Evolutionary conservation across 306 rosid genomes (phyloP), one percentile per base, ranked within the genome.

Genomic region (Cucumis melo): DNA sequence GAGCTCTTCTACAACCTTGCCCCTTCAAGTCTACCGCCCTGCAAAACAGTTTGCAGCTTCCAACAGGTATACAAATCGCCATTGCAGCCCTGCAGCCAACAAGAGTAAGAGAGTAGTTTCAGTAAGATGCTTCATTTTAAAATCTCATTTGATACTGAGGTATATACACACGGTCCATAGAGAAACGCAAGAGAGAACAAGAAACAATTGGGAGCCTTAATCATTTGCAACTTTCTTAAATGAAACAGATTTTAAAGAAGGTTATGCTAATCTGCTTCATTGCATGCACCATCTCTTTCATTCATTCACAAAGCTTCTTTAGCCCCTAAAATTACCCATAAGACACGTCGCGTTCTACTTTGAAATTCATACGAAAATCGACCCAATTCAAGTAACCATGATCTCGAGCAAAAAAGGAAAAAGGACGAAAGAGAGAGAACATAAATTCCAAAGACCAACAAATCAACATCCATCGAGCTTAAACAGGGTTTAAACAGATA

Each of bases 51-150:
- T 80, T 81, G 77, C 91, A 82, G 44, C 84, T 83, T 78, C 92
- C 92, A 29, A 85, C 82, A 39, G 89, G 87, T 48, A 90, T 78
- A 81, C 89, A 84, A 80, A 85, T 89, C 80, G 86, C 73, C 98
- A 94, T 94, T 82, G 79, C 80, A 79, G 76, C 61, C 59, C 76
- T 83, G 74, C 64, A 42, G 61, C 82, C 72, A 74, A 24, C 44
- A 82, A 58, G 65, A 64, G 67, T 59, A 84, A 46, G 54, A 12
- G 72, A 60, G 57, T 48, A 29, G 16, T 8, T 48, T 29, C 41
- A 23, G 7, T 41, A 42, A 41, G 34, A 71, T 59, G 0, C 58
- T 79, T 23, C 61, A 42, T 60, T 50, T 72, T 53, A 71, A 80
- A 46, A 70, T 15, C 20, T 15, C 9, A 16, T 50, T 72, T 27